Evolutionary conservation across 2,329 filamentous ascomycete genomes (phyloP).

Genomic region (Davidsoniella australis): DNA sequence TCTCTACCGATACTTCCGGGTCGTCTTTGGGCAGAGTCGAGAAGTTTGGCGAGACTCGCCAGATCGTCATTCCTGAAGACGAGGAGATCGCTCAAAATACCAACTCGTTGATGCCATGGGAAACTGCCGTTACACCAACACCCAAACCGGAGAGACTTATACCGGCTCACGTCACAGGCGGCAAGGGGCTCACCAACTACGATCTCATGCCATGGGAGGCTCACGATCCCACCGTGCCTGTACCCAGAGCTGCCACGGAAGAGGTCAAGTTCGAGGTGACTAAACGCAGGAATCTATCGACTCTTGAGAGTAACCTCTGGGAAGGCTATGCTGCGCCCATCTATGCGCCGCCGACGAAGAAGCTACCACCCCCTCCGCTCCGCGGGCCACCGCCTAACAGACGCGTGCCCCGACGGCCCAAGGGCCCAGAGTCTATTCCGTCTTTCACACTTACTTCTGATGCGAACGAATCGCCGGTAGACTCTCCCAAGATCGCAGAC

Average conservation of each 20-base stretch:
- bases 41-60: constrained; percentile 5
- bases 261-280: not conserved
- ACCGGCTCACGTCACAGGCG: not conserved
- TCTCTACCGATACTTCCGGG: constrained; percentile 8
- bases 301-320: constrained; percentile 1
- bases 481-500: not conserved
- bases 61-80: constrained; percentile 2
- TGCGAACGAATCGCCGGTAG: not conserved
- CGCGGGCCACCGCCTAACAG: not conserved
- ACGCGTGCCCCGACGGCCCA: not conserved
- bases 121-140: not conserved
- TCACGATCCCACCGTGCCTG: not conserved
- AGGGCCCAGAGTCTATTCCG: not conserved
- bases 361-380: not conserved
- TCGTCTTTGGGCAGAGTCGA: not conserved
- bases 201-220: constrained; percentile 4
- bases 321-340: constrained; percentile 6
- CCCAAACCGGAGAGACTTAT: not conserved
- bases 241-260: not conserved
- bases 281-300: not conserved
- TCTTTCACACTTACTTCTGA: not conserved
- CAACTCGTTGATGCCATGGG: constrained; percentile 5
- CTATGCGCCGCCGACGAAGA: constrained; percentile 1
- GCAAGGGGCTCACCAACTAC: not conserved
- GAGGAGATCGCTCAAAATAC: not conserved